Percentiles rank a stretch among this genome's conserved stretches.
phyloP scores from a whole-genome alignment of 768 basidiomycete species.

The Baorangia bicolor region DNA sequence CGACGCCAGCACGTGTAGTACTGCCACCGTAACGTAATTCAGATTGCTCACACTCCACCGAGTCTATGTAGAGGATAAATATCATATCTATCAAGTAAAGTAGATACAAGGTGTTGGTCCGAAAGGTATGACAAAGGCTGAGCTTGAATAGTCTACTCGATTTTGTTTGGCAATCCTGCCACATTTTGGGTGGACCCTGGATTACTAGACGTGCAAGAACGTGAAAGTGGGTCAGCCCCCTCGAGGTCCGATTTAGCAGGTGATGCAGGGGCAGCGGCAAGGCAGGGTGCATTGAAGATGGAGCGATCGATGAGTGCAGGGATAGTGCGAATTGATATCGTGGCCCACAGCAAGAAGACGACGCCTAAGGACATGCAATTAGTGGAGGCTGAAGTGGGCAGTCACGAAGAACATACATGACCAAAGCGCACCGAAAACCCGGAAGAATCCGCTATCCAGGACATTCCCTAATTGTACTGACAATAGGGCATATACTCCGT shows the following conservation, averaged over 20 bases:
- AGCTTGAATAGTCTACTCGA: background rate
- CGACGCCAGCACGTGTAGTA: constrained; percentile 14
- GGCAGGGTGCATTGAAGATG: constrained; percentile 48
- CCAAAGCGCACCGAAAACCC: constrained; percentile 53
- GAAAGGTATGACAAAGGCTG: background rate
- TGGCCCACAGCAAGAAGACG: constrained; percentile 43
- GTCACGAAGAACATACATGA: constrained; percentile 37
- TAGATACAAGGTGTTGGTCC: background rate
- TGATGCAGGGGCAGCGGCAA: constrained; percentile 22
- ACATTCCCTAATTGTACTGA: constrained; percentile 49
- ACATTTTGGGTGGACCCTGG: background rate
- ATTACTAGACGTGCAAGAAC: background rate
- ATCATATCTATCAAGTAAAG: background rate
- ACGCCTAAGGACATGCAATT: constrained; percentile 29
- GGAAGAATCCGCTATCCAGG: constrained; percentile 50
- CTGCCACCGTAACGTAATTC: constrained; percentile 22
- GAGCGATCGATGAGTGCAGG: constrained; percentile 45
- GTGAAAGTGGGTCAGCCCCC: background rate
- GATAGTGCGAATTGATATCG: constrained; percentile 42
- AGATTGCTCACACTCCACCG: background rate
- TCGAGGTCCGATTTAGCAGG: constrained; percentile 10
- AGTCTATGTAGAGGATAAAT: background rate
- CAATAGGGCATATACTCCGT: constrained; percentile 50
- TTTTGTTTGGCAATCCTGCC: background rate
- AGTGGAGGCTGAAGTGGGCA: background rate